These are phyloP conservation scores for Pichia ethanolica DNA, from an alignment of 805 yeast species.

Conservation along the genomic window DNA sequence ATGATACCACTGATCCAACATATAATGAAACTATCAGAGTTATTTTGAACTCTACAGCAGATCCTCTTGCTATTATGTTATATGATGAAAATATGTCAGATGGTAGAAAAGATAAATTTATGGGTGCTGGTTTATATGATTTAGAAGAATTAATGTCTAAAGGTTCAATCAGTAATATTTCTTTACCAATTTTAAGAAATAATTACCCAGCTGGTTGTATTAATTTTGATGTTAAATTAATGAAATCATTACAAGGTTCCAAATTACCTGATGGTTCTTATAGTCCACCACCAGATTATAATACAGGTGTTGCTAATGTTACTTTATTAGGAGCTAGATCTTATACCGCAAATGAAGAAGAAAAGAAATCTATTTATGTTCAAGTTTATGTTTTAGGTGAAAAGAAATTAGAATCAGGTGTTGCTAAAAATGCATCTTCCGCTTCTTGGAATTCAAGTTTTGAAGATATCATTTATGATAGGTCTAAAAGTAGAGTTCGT, in stretches of 20 bases:
- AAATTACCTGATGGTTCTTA: constrained; percentile 72
- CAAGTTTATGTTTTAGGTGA: constrained; percentile 65
- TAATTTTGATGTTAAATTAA: constrained; percentile 60
- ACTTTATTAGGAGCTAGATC: constrained; percentile 59
- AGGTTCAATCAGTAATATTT: constrained; percentile 40
- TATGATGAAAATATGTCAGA: constrained; percentile 63
- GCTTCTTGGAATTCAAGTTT: constrained; percentile 59
- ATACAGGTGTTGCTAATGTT: constrained; percentile 82
- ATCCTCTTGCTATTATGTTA: constrained; percentile 67
- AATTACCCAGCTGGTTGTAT: constrained; percentile 78
- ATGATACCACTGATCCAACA: constrained; percentile 62
- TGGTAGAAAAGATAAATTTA: constrained; percentile 62
- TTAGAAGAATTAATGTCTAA: constrained; percentile 56
- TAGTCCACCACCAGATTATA: constrained; percentile 83
- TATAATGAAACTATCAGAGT: constrained; percentile 79
- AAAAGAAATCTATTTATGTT: constrained; percentile 55
- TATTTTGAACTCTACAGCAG: constrained; percentile 67
- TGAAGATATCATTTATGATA: constrained; percentile 60
- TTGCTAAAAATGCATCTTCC: constrained; percentile 50
- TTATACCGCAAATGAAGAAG: constrained; percentile 32
- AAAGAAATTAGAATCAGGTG: constrained; percentile 47
- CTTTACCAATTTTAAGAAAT: constrained; percentile 63
- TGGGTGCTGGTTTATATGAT: constrained; percentile 74
- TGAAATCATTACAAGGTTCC: constrained; percentile 62
- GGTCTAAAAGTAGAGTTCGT: constrained; percentile 61